Evolutionary conservation across 2,329 filamentous ascomycete species (phyloP), one percentile per base, ranked within the genome.

Genomic region (Epichloe bromicola): DNA sequence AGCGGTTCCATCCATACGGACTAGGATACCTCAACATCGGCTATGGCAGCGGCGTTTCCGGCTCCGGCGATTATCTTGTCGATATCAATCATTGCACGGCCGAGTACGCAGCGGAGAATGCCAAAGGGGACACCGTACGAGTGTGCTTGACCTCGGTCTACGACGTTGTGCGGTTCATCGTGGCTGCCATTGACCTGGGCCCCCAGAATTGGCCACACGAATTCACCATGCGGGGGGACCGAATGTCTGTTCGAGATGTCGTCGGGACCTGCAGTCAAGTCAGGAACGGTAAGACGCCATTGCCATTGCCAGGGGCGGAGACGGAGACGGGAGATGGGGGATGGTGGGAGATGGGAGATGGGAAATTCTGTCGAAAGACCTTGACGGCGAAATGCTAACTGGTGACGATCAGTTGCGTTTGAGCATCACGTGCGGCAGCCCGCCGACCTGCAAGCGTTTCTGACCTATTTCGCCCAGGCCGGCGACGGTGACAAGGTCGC

Each of bases 81-180:
- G 72, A 89, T 59, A 67, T 85, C 34, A 74, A 74, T 42, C 67
- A 62, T 5, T 75, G 75, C 58, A 72, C 70, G 17, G 83, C 83
- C 2, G 75, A 82, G 55, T 76, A 83, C 6, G 78, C 83, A 2
- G 73, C 77, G 36, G 72, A 69, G n/a, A 75, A 76, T 52, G 59
- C 67, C 1, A 65, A 70, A 3, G 75, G 76, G 0, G 67, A 73
- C 26, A 66, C 70, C 0, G 74, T 76, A n/a, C 73, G 68, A 7
- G 66, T 89, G 5, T 83, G 78, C 57, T 69, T 89, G 70, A 88
- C 83, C 2, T 83, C 83, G 4, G 77, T 82, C 15, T 72, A 79
- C 55, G 86, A 90, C 59, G 77, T 88, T 5, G 85, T 77, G 23
- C 74, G 75, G n/a, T 88, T 85, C 57, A 71, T 89, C 8, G 81